Evolutionary conservation across 78 protist genomes (phyloP).

Genomic region (Guillardia theta): DNA sequence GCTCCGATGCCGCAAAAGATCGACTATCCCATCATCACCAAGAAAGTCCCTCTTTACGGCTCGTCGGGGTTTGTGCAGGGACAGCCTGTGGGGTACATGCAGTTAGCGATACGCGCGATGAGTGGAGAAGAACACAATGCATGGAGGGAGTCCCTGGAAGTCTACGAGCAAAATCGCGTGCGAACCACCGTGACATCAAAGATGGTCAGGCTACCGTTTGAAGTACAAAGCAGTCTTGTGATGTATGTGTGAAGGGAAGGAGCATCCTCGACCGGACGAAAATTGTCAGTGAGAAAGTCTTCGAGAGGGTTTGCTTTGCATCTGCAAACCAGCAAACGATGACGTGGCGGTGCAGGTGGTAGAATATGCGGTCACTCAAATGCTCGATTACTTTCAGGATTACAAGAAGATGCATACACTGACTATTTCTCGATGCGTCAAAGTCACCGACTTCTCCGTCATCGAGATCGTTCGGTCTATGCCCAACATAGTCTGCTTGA

Average conservation of each 20-base stretch:
- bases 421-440: neutral
- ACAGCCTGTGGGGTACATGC: neutral
- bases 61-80: constrained; percentile 4
- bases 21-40: neutral
- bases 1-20: constrained; percentile 1
- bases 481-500: neutral
- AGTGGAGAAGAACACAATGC: neutral
- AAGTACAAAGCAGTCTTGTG: too few species aligned
- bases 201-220: too few species aligned
- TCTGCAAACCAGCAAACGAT: too few species aligned
- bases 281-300: neutral
- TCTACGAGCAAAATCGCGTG: neutral
- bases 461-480: neutral
- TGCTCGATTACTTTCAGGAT: neutral
- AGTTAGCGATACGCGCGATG: neutral
- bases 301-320: too few species aligned
- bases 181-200: neutral
- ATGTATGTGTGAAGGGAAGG: too few species aligned
- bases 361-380: neutral
- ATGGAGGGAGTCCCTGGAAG: neutral
- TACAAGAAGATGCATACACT: neutral
- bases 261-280: neutral
- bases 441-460: neutral
- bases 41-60: neutral
- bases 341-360: too few species aligned